phyloP scores from a whole-genome alignment of 495 filamentous ascomycete species.

The Hypoxylon fuscum region DNA sequence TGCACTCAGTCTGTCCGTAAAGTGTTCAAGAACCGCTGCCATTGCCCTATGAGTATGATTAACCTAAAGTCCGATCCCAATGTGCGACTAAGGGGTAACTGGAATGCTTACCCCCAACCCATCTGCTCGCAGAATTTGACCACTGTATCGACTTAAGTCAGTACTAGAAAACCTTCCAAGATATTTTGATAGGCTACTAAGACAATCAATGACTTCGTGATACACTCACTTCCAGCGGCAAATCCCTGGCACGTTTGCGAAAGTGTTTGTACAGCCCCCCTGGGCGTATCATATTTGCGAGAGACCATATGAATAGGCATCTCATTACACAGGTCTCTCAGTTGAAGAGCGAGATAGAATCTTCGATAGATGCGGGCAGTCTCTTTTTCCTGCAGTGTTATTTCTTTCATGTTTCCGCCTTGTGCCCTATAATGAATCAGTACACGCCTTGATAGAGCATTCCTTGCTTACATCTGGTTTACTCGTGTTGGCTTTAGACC shows the following conservation, averaged over 20 bases:
- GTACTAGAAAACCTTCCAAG: slow-evolving; percentile 7
- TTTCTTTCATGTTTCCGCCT: slow-evolving; percentile 73
- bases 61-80: slow-evolving; percentile 6
- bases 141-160: slow-evolving; percentile 61
- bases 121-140: slow-evolving; percentile 74
- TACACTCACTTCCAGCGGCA: slow-evolving; percentile 67
- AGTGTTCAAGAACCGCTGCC: slow-evolving; percentile 79
- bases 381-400: slow-evolving; percentile 66
- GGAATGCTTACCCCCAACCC: slow-evolving; percentile 61
- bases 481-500: slow-evolving; percentile 74
- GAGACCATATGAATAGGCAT: slow-evolving; percentile 75
- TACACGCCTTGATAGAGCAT: neutral
- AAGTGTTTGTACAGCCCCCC: slow-evolving; percentile 76
- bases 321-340: slow-evolving; percentile 84
- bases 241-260: slow-evolving; percentile 82
- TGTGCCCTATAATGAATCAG: slow-evolving; percentile 67
- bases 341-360: slow-evolving; percentile 81
- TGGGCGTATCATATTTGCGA: slow-evolving; percentile 71
- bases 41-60: slow-evolving; percentile 57
- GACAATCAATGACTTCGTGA: neutral
- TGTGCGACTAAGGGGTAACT: neutral
- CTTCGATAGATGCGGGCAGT: slow-evolving; percentile 73
- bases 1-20: slow-evolving; percentile 76
- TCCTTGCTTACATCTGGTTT: slow-evolving; percentile 69
- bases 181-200: no score